Evolutionary conservation across 2,329 filamentous ascomycete species (phyloP), one percentile per base, ranked within the genome.

Genomic region (Mycosphaerelloides madeirae): DNA sequence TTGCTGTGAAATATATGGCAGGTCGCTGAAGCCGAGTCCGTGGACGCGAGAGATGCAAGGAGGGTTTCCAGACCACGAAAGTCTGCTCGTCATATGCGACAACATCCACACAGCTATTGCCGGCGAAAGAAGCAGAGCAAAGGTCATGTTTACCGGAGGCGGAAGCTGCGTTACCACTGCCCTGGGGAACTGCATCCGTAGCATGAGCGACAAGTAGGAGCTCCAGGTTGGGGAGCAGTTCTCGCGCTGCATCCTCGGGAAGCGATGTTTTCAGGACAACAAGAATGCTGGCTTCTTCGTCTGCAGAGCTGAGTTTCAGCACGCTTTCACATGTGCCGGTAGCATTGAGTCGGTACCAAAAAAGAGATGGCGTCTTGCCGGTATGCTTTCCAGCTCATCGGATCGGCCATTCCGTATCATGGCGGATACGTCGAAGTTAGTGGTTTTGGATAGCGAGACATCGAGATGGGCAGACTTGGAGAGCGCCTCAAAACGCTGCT

Each of bases 21-120:
- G 85, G 83, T 37, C 76, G 74, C 43, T 84, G 81, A 3, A 87
- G 73, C 46, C 84, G 77, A 38, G 82, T 77, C 46, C 84, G 64
- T 25, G 71, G 71, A 14, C 59, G 50, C 31, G 52, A 41, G 2
- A 64, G 53, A 37, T 58, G 58, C n/a, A 64, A 37, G 7, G 25
- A 39, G 16, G 41, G 51, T 36, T 55, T 55, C 60, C 60, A 64
- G 29, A 62, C 43, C 22, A 58, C 46, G 34, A 54, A 63, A 5
- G 56, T 57, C 32, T 54, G 37, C 16, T 53, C 53, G 3, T 44
- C 52, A 29, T 46, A 18, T 5, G 51, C 15, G 7, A 59, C 36
- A n/a, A 60, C 15, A 13, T 59, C 48, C 14, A 46, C 42, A 31
- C 48, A 44, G 11, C 41, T 39, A 14, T 38, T 39, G 1, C 47